Evolutionary conservation across 306 rosid species (phyloP).

Genomic region (Herpetospermum pedunculosum): DNA sequence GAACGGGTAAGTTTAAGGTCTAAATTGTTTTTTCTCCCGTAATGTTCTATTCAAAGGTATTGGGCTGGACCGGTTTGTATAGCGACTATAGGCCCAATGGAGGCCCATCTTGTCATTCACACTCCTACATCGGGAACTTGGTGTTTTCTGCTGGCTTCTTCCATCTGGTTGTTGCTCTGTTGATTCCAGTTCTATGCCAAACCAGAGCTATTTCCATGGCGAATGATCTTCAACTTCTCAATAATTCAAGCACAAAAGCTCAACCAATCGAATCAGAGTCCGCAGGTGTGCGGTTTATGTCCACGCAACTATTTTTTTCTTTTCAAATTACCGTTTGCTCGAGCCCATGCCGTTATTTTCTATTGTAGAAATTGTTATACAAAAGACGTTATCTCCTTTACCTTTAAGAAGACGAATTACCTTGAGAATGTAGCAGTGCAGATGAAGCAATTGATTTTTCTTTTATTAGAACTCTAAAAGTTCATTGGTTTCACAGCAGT

Average conservation of each 20-base stretch:
- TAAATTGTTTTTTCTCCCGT: too few species aligned
- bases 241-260: slow-evolving; percentile 6
- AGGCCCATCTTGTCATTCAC: neutral
- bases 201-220: neutral
- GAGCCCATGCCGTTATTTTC: neutral
- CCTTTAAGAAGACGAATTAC: neutral
- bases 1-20: too few species aligned
- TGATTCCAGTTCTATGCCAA: neutral
- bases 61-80: neutral
- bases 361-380: neutral
- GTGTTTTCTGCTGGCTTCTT: neutral
- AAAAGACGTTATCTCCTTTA: neutral
- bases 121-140: neutral
- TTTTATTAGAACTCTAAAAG: neutral
- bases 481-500: neutral
- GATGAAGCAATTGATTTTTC: neutral
- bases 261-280: slow-evolving; percentile 23
- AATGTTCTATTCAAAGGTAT: neutral
- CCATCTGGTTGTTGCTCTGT: neutral
- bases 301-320: too few species aligned
- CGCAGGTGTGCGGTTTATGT: slow-evolving; percentile 11
- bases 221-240: neutral
- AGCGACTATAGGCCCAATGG: neutral
- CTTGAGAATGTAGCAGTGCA: neutral
- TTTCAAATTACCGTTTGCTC: neutral